phyloP scores from a whole-genome alignment of 495 filamentous ascomycete genomes.

The Acidomyces sp. region DNA sequence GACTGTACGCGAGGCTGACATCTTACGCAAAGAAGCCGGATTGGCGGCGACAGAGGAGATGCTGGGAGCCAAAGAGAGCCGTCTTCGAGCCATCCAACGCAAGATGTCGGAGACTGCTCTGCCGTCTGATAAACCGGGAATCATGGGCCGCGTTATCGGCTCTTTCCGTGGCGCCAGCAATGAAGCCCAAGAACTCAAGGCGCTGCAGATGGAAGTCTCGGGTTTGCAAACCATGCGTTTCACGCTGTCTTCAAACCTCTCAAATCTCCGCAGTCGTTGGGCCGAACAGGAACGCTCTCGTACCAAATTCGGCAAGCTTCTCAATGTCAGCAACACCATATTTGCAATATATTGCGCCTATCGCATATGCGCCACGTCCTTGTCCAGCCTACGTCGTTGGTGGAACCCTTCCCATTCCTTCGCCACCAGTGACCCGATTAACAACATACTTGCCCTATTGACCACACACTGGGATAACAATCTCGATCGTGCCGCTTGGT shows the following conservation, averaged over 20 bases:
- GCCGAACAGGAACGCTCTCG: slow-evolving; percentile 47
- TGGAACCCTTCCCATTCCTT: slow-evolving; percentile 38
- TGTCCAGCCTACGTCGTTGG: slow-evolving; percentile 46
- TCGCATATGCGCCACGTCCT: slow-evolving; percentile 52
- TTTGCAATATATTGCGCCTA: slow-evolving; percentile 70
- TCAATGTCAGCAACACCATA: slow-evolving; percentile 42
- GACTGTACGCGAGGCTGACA: slow-evolving; percentile 44
- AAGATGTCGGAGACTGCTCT: slow-evolving; percentile 32
- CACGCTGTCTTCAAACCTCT: slow-evolving; percentile 48
- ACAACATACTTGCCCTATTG: slow-evolving; percentile 58
- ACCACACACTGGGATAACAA: slow-evolving; percentile 60
- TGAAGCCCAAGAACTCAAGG: slow-evolving; percentile 49
- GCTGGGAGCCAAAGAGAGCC: slow-evolving; percentile 52
- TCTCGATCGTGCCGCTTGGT: slow-evolving; percentile 59
- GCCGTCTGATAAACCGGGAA: slow-evolving; percentile 38
- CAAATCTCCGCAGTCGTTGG: slow-evolving; percentile 42
- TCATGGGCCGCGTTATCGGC: slow-evolving; percentile 55
- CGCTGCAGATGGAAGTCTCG: slow-evolving; percentile 59
- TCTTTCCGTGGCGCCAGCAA: slow-evolving; percentile 43
- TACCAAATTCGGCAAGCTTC: slow-evolving; percentile 46
- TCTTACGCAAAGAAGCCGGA: slow-evolving; percentile 58
- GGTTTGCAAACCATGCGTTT: slow-evolving; percentile 64
- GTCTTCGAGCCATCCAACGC: slow-evolving; percentile 50
- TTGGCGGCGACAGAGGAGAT: slow-evolving; percentile 63
- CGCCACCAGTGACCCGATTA: slow-evolving; percentile 62